Evolutionary conservation across 352 stramenopile genomes (phyloP).

Genomic region (Globisporangium splendens): DNA sequence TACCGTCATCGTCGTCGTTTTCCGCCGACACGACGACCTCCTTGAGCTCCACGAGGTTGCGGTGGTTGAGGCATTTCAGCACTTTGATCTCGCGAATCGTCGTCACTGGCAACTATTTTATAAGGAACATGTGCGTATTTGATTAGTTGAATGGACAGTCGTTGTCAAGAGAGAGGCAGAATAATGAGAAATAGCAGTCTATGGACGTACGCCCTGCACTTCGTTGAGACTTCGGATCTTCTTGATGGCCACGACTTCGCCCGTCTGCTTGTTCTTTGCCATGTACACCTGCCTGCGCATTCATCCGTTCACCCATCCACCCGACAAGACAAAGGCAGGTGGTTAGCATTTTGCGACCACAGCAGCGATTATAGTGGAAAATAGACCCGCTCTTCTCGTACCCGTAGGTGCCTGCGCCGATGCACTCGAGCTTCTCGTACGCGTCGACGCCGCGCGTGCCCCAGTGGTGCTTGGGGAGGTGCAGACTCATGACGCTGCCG

Average conservation of each 20-base stretch:
- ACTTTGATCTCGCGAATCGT: conserved; percentile 99
- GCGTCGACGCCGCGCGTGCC: conserved; percentile 77
- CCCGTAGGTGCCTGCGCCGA: conserved; percentile 87
- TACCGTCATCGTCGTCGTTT: conserved; percentile 80
- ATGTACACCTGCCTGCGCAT: conserved; percentile 79
- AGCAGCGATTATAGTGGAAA: not conserved
- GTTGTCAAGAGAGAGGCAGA: too few relatives aligned
- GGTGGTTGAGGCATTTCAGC: conserved; percentile 94
- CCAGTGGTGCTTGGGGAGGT: conserved; percentile 83
- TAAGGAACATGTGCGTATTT: too few relatives aligned
- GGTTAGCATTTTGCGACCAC: too few relatives aligned
- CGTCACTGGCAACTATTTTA: conserved; percentile 90
- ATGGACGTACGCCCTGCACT: conserved; percentile 73
- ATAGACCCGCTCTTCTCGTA: conserved; percentile 13
- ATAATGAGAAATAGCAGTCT: too few relatives aligned
- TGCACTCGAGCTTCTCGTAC: conserved; percentile 89
- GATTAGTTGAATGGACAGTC: too few relatives aligned
- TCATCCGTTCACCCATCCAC: not conserved
- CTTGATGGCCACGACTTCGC: conserved; percentile 88
- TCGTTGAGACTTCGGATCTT: conserved; percentile 90
- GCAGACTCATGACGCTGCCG: conserved; percentile 68
- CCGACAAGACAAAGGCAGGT: not conserved
- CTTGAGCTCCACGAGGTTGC: conserved; percentile 94
- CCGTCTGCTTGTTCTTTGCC: conserved; percentile 82
- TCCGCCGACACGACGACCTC: conserved; percentile 93